Conservation (phyloP, 176 grass and related monocot genomes). For the Zoysia pacifica region DNA sequence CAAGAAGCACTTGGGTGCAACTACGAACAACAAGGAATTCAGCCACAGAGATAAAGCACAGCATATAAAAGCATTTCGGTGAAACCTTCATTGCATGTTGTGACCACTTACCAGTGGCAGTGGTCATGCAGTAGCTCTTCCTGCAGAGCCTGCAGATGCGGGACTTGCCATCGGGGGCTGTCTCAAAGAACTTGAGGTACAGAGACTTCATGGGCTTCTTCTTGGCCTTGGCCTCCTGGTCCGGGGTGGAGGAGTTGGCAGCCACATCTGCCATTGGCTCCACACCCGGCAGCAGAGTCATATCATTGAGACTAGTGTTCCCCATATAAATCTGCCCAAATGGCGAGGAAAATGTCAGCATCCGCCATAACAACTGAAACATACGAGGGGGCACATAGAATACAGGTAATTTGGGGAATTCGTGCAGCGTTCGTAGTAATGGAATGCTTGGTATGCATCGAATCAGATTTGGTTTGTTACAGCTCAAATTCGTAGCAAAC, state of each 20-base stretch:
- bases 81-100: not conserved
- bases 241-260: constrained; percentile 30
- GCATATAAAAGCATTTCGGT: not conserved
- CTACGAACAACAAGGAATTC: not conserved
- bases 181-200: constrained; percentile 88
- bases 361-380: not conserved
- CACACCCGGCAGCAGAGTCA: constrained; percentile 56
- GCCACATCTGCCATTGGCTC: constrained; percentile 33
- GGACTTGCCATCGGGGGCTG: constrained; percentile 67
- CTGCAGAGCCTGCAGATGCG: constrained; percentile 86
- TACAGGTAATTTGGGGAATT: not conserved
- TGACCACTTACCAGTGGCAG: constrained; percentile 65
- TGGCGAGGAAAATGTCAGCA: not conserved
- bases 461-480: not conserved
- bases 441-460: not conserved
- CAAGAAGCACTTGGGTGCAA: not conserved
- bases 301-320: constrained; percentile 60
- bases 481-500: not conserved
- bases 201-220: constrained; percentile 95
- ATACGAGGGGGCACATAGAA: not conserved
- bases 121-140: constrained; percentile 90
- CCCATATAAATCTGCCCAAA: constrained; percentile 39
- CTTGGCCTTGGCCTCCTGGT: constrained; percentile 46
- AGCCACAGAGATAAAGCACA: not conserved
- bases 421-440: not conserved